phyloP scores from a whole-genome alignment of 306 rosid genomes.

The Rosa chinensis region DNA sequence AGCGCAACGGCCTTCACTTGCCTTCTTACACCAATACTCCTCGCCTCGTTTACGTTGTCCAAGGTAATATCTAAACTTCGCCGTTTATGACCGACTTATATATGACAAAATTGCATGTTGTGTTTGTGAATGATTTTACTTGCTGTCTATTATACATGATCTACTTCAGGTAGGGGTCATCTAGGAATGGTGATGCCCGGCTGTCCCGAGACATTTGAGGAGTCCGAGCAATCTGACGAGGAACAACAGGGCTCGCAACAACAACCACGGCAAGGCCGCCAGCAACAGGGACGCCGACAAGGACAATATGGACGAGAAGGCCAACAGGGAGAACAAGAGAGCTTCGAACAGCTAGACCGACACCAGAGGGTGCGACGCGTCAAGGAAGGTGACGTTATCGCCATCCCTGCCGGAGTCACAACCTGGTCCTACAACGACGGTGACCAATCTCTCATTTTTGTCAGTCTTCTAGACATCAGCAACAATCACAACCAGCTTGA shows the following conservation, averaged over 20 bases:
- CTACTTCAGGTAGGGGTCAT: constrained; percentile 31
- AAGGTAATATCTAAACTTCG: constrained; percentile 15
- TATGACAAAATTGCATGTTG: no score
- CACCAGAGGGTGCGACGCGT: constrained; percentile 37
- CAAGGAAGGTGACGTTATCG: constrained; percentile 38
- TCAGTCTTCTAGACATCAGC: constrained; percentile 43
- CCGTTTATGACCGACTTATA: background rate
- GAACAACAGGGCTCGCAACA: background rate
- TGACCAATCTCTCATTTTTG: constrained; percentile 21
- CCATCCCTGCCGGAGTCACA: constrained; percentile 40
- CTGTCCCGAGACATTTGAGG: constrained; percentile 46
- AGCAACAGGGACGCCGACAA: background rate
- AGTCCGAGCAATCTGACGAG: constrained; percentile 22
- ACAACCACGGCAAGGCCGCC: background rate
- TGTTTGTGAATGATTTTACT: background rate
- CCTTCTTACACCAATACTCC: constrained; percentile 48
- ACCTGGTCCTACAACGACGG: constrained; percentile 43
- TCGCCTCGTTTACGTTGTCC: constrained; percentile 30
- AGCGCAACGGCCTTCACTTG: constrained; percentile 45
- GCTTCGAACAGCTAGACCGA: constrained; percentile 16
- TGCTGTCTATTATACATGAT: no score
- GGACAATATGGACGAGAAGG: background rate
- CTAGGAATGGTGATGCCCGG: constrained; percentile 29
- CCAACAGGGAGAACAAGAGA: background rate
- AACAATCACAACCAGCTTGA: constrained; percentile 64